Conservation (phyloP, 2,329 filamentous ascomycete genomes). For the Aspergillus viridinutans region DNA sequence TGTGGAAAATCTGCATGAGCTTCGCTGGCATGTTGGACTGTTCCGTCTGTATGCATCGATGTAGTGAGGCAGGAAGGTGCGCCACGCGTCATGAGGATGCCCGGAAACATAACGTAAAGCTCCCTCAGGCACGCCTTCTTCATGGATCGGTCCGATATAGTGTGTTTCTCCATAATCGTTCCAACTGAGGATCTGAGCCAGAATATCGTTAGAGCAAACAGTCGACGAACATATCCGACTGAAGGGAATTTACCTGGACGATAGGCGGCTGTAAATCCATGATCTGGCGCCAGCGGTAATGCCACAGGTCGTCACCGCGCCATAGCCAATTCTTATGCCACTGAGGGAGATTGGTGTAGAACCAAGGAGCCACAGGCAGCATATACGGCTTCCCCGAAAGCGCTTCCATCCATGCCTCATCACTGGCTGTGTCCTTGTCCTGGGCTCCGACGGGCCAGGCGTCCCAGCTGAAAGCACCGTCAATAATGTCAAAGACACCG, state of each 20-base stretch:
- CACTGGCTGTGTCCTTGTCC: constrained; percentile 33
- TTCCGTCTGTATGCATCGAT: constrained; percentile 32
- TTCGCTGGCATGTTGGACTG: constrained; percentile 1
- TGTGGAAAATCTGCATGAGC: neutral
- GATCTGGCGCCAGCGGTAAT: constrained; percentile 55
- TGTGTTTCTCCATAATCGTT: constrained; percentile 60
- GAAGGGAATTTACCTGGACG: constrained; percentile 35
- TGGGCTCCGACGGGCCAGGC: constrained; percentile 40
- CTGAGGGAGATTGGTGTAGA: constrained; percentile 52
- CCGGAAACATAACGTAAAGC: constrained; percentile 30
- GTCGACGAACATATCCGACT: neutral
- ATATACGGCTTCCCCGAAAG: constrained; percentile 43
- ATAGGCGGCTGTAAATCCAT: constrained; percentile 48
- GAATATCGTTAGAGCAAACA: neutral
- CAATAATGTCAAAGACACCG: constrained; percentile 28
- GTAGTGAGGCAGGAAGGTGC: constrained; percentile 29
- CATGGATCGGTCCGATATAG: constrained; percentile 51
- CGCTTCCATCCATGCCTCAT: constrained; percentile 39
- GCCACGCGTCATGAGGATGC: constrained; percentile 26
- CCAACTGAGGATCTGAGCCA: constrained; percentile 51
- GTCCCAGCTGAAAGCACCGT: constrained; percentile 43
- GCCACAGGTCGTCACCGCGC: constrained; percentile 59
- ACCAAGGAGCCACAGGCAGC: constrained; percentile 57
- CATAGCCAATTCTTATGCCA: constrained; percentile 62
- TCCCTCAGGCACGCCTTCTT: constrained; percentile 47